Evolutionary conservation across 2,329 filamentous ascomycete genomes (phyloP).

Genomic region (Trichophaea hybrida): DNA sequence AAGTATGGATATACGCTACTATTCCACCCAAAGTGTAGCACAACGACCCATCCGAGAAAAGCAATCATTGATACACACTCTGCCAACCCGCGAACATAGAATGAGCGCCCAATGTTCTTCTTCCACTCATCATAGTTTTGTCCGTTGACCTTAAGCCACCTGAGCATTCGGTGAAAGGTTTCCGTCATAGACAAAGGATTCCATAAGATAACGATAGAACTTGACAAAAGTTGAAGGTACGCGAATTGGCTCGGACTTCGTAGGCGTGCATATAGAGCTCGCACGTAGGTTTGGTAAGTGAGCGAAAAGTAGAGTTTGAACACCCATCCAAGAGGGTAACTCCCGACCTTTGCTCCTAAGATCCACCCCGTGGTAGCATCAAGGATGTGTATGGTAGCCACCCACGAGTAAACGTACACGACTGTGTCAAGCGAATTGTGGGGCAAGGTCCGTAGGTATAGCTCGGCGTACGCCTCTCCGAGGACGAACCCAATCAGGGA

Average conservation of each 20-base stretch:
- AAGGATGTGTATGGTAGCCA: constrained; percentile 49
- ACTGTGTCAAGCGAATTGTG: constrained; percentile 53
- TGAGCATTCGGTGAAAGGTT: constrained; percentile 43
- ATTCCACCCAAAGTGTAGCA: constrained; percentile 52
- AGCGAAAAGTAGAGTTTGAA: constrained; percentile 59
- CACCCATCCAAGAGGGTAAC: constrained; percentile 55
- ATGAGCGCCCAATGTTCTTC: constrained; percentile 50
- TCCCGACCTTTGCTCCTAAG: constrained; percentile 51
- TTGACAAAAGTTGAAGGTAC: constrained; percentile 49
- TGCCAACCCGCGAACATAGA: constrained; percentile 52
- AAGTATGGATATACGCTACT: constrained; percentile 55
- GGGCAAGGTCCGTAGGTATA: constrained; percentile 51
- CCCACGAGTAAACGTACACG: constrained; percentile 57
- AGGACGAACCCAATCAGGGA: constrained; percentile 52
- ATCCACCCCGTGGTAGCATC: constrained; percentile 54
- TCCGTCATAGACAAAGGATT: constrained; percentile 50
- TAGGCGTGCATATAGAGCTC: constrained; percentile 52
- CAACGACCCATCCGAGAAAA: constrained; percentile 50
- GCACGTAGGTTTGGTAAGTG: constrained; percentile 58
- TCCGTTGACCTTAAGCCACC: constrained; percentile 41
- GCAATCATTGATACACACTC: constrained; percentile 56
- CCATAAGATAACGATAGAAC: constrained; percentile 47
- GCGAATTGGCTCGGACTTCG: constrained; percentile 52
- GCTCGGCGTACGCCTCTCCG: constrained; percentile 54
- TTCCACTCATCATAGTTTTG: constrained; percentile 50